Conservation (phyloP, 768 basidiomycete genomes). For the Austroboletus eburneus region DNA sequence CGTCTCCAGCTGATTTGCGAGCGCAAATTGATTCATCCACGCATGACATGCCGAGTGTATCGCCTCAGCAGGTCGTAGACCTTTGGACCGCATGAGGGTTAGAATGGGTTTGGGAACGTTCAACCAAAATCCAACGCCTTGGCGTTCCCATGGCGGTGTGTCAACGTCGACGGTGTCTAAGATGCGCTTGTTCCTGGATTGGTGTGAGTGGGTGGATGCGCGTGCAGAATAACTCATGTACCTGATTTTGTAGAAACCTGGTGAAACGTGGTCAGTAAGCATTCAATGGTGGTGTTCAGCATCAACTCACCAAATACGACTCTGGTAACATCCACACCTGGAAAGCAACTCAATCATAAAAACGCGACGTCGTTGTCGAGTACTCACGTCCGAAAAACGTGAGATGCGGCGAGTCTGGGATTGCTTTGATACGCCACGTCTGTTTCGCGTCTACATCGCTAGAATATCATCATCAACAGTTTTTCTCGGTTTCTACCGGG, state of each 20-base stretch:
- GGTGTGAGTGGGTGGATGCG: background rate
- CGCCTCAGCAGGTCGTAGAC: conserved; percentile 67
- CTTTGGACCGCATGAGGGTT: conserved; percentile 47
- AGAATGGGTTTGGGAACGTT: conserved; percentile 60
- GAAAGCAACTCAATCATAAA: background rate
- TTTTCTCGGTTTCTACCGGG: background rate
- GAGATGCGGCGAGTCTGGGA: conserved; percentile 49
- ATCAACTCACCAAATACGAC: conserved; percentile 67
- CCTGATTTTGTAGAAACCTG: conserved; percentile 82
- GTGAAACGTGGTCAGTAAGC: background rate
- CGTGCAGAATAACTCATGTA: conserved; percentile 20
- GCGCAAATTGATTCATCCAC: conserved; percentile 69
- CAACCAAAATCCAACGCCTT: conserved; percentile 75
- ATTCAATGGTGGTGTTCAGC: conserved; percentile 12
- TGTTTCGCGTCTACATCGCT: conserved; percentile 78
- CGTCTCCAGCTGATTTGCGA: conserved; percentile 67
- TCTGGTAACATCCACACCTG: conserved; percentile 61
- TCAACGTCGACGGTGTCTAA: conserved; percentile 77
- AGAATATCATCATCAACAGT: conserved; percentile 5
- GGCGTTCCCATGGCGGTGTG: conserved; percentile 71
- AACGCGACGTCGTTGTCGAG: background rate
- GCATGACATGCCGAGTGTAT: conserved; percentile 88
- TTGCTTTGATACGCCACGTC: conserved; percentile 67
- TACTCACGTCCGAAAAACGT: conserved; percentile 72
- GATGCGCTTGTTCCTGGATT: conserved; percentile 51